Evolutionary conservation across 2,329 filamentous ascomycete genomes (phyloP).

Genomic region (Magnaporthiopsis poae): DNA sequence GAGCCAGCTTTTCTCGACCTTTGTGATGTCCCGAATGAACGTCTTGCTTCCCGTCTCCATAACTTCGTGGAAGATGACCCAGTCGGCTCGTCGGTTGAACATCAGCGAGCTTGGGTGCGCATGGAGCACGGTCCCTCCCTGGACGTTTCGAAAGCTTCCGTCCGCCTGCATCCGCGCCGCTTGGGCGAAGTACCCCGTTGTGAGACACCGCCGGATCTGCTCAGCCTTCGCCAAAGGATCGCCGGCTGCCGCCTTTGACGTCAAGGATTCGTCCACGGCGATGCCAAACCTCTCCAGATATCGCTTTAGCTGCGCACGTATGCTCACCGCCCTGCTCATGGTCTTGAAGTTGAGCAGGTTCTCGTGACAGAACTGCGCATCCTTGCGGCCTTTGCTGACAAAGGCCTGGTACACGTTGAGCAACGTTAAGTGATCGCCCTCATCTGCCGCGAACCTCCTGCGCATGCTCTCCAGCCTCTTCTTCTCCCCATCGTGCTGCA

Average conservation of each 20-base stretch:
- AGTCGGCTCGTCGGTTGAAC: constrained; percentile 93
- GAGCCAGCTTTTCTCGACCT: constrained; percentile 87
- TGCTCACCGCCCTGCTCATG: constrained; percentile 71
- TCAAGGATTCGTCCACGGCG: constrained; percentile 50
- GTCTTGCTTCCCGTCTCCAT: constrained; percentile 82
- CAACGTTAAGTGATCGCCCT: constrained; percentile 87
- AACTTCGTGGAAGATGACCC: constrained; percentile 91
- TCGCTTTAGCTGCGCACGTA: constrained; percentile 74
- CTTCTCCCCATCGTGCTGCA: constrained; percentile 67
- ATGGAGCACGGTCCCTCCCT: constrained; percentile 65
- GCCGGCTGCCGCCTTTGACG: constrained; percentile 17
- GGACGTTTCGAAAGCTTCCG: constrained; percentile 79
- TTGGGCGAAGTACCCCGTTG: constrained; percentile 84
- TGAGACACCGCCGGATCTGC: constrained; percentile 73
- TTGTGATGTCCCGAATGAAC: constrained; percentile 84
- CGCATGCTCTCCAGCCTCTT: constrained; percentile 64
- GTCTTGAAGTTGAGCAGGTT: constrained; percentile 81
- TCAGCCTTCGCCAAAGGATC: constrained; percentile 43
- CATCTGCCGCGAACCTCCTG: constrained; percentile 77
- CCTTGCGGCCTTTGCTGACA: constrained; percentile 70
- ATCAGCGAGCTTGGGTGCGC: constrained; percentile 87
- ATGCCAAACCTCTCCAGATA: constrained; percentile 82
- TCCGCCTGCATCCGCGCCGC: constrained; percentile 89
- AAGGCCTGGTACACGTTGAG: constrained; percentile 92
- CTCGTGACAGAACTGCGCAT: constrained; percentile 76